Conservation (phyloP, 2,329 filamentous ascomycete species). For the Cladosporium sp. region DNA sequence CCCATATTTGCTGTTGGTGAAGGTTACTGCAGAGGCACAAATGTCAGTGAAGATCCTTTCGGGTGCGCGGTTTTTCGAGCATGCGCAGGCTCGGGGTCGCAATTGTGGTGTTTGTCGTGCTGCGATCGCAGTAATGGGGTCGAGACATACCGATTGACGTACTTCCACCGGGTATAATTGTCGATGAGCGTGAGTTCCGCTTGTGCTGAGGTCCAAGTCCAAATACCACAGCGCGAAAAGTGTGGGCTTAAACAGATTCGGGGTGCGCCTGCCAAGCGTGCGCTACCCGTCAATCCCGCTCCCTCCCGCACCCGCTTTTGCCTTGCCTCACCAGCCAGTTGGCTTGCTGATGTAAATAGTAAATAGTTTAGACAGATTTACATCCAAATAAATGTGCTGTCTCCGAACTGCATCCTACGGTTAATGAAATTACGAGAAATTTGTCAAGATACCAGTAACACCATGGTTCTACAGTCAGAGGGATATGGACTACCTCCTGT, state of each 20-base stretch:
- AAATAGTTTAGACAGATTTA: background rate
- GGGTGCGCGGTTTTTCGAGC: background rate
- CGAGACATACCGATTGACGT: conserved; percentile 19
- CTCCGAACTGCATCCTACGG: background rate
- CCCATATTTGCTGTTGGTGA: conserved; percentile 55
- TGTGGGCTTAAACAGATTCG: conserved; percentile 5
- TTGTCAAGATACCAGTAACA: background rate
- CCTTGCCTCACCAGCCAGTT: too few species aligned
- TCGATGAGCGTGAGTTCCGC: conserved; percentile 15
- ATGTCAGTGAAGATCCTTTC: conserved; percentile 16
- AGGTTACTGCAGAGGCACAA: conserved; percentile 35
- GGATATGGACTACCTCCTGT: background rate
- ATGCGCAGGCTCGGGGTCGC: background rate
- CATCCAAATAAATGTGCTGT: too few species aligned
- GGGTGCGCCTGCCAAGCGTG: background rate
- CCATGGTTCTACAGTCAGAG: background rate
- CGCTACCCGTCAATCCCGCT: background rate
- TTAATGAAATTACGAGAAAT: background rate
- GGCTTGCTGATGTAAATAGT: background rate
- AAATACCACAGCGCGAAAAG: conserved; percentile 5
- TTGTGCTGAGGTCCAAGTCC: conserved; percentile 15
- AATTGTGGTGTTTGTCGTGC: background rate
- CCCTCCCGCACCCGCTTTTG: background rate
- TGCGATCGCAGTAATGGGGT: background rate
- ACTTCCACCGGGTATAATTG: conserved; percentile 19